Evolutionary conservation across 2,329 filamentous ascomycete genomes (phyloP).

Genomic region (Neocucurbitaria cava): DNA sequence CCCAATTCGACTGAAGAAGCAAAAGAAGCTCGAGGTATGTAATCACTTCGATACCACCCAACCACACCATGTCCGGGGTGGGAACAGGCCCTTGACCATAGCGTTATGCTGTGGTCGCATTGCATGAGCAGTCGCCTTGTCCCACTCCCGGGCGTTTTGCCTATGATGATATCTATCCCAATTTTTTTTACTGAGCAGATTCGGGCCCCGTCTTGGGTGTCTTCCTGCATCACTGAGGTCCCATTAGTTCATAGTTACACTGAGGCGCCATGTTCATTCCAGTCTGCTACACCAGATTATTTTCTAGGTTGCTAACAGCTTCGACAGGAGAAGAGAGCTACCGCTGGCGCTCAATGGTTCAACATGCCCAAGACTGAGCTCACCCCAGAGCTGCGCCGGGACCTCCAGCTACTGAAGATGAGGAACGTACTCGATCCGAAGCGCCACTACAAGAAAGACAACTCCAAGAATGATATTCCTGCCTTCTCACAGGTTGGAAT

Average conservation of each 20-base stretch:
- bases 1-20: constrained; percentile 56
- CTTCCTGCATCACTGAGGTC: constrained; percentile 73
- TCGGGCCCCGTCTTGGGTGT: constrained; percentile 80
- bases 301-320: constrained; percentile 28
- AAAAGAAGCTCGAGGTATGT: constrained; percentile 60
- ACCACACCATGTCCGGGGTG: neutral
- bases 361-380: constrained; percentile 83
- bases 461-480: constrained; percentile 72
- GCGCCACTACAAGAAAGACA: constrained; percentile 88
- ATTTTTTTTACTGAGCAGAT: constrained; percentile 73
- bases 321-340: constrained; percentile 64
- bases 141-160: constrained; percentile 16
- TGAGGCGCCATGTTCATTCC: constrained; percentile 55
- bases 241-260: constrained; percentile 77
- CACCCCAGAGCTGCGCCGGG: constrained; percentile 84
- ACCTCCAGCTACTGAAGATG: constrained; percentile 89
- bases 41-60: neutral
- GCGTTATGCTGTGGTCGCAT: neutral
- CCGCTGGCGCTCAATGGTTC: constrained; percentile 85
- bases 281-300: constrained; percentile 10
- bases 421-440: constrained; percentile 88
- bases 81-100: neutral
- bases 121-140: constrained; percentile 32
- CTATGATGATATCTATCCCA: constrained; percentile 82
- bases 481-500: constrained; percentile 89